phyloP scores from a whole-genome alignment of 352 stramenopile genomes.

The Aphanomyces stellatus region DNA sequence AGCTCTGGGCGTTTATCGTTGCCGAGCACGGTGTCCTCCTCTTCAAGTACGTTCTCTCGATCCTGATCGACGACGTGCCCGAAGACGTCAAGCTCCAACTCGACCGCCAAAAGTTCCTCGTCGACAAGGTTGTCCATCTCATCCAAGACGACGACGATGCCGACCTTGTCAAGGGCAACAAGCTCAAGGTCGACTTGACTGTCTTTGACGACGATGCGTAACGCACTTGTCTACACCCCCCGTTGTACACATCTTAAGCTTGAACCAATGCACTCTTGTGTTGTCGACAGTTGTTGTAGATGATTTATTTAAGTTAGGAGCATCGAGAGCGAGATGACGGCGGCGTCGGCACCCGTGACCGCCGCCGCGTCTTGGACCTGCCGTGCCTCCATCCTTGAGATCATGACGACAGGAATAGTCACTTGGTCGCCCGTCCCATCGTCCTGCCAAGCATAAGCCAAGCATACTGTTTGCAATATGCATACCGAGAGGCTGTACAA shows the following conservation, averaged over 20 bases:
- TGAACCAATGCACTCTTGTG: no score
- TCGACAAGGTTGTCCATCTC: constrained; percentile 65
- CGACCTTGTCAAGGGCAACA: constrained; percentile 54
- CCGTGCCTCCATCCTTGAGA: constrained; percentile 40
- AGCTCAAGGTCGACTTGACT: constrained; percentile 68
- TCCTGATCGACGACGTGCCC: constrained; percentile 62
- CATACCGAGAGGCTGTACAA: constrained; percentile 49
- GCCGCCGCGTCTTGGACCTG: constrained; percentile 35
- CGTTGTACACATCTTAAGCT: not conserved
- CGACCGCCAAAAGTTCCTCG: constrained; percentile 54
- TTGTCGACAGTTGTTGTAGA: no score
- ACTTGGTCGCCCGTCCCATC: constrained; percentile 34
- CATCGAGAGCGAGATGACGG: constrained; percentile 3
- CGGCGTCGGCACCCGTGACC: not conserved
- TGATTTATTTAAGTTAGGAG: not conserved
- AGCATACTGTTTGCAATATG: no score
- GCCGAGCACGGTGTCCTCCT: constrained; percentile 56
- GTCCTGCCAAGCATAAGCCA: constrained; percentile 36
- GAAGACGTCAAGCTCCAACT: constrained; percentile 59
- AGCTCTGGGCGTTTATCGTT: constrained; percentile 53
- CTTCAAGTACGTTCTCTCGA: constrained; percentile 58
- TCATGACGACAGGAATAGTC: constrained; percentile 60
- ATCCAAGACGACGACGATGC: constrained; percentile 58
- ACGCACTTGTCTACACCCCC: not conserved
- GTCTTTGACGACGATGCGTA: constrained; percentile 68